These are phyloP conservation scores for Verticillium dahliae DNA, from an alignment of 2,329 filamentous ascomycete species.

Conservation along the genomic window DNA sequence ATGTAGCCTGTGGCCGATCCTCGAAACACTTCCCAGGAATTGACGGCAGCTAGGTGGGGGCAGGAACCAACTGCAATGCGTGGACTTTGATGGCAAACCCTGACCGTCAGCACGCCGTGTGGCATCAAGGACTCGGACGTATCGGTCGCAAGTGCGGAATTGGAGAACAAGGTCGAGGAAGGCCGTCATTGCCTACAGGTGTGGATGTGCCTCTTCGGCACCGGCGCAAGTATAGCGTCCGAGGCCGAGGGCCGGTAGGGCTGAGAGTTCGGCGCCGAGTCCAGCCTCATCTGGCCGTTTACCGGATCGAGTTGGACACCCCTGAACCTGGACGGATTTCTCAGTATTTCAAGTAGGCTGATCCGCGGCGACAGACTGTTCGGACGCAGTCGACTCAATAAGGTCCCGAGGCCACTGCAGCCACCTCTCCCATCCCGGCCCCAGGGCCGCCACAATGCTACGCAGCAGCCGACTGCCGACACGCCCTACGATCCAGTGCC, in stretches of 20 bases:
- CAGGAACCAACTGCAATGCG: neutral
- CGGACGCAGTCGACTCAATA: neutral
- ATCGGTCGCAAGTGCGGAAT: neutral
- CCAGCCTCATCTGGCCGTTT: too few species aligned
- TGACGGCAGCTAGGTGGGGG: neutral
- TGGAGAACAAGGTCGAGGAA: neutral
- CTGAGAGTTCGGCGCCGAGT: neutral
- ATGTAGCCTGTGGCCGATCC: neutral
- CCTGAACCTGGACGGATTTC: too few species aligned
- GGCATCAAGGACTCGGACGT: neutral
- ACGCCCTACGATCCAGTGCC: conserved; percentile 20
- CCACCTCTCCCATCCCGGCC: neutral
- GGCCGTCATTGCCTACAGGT: too few species aligned
- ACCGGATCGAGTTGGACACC: too few species aligned
- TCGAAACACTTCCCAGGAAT: neutral
- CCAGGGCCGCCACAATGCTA: conserved; percentile 14
- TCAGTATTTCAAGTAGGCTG: neutral
- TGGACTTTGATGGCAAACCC: neutral
- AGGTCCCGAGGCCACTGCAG: neutral
- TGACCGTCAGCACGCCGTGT: neutral
- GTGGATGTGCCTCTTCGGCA: neutral
- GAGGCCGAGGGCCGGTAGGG: neutral
- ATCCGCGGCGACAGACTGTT: too few species aligned
- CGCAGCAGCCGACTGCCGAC: conserved; percentile 1
- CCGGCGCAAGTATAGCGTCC: neutral